Conservation (phyloP, 208 protist species). For the Zelonia costaricensis region DNA sequence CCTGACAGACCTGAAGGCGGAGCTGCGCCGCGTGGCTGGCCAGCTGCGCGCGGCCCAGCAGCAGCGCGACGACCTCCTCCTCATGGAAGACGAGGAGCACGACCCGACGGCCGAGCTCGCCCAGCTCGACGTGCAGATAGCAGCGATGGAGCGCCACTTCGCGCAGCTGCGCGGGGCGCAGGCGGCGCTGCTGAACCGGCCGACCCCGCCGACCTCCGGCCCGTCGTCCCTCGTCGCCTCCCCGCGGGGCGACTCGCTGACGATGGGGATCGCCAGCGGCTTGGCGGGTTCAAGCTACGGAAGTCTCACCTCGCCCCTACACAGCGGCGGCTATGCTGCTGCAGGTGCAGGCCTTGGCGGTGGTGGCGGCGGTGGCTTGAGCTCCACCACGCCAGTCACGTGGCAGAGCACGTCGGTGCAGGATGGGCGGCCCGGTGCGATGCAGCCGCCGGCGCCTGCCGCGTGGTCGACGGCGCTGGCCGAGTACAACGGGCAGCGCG, state of each 20-base stretch:
- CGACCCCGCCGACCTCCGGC: slow-evolving; percentile 17
- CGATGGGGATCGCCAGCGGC: no score
- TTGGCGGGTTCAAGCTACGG: background rate
- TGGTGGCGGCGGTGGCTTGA: no score
- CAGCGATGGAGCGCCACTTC: slow-evolving; percentile 50
- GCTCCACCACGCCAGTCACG: no score
- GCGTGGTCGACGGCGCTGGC: slow-evolving; percentile 10
- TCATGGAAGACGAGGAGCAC: slow-evolving; percentile 74
- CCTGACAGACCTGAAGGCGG: slow-evolving; percentile 49
- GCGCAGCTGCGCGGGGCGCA: slow-evolving; percentile 40
- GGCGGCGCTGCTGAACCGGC: slow-evolving; percentile 50
- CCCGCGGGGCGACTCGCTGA: slow-evolving; percentile 20
- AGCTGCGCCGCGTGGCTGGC: slow-evolving; percentile 39
- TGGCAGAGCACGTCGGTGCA: no score
- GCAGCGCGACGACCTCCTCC: slow-evolving; percentile 64
- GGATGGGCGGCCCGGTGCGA: background rate
- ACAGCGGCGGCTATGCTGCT: no score
- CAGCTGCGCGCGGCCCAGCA: slow-evolving; percentile 58
- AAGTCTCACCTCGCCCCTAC: background rate
- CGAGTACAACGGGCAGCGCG: background rate
- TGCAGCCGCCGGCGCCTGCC: background rate
- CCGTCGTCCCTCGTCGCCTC: slow-evolving; percentile 29
- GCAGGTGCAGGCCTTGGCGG: no score
- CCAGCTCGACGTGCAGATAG: slow-evolving; percentile 44
- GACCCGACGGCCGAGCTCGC: slow-evolving; percentile 40